Evolutionary conservation across 1,139 yeast genomes (phyloP).

Genomic region (Sugiyamaella xylanicola): DNA sequence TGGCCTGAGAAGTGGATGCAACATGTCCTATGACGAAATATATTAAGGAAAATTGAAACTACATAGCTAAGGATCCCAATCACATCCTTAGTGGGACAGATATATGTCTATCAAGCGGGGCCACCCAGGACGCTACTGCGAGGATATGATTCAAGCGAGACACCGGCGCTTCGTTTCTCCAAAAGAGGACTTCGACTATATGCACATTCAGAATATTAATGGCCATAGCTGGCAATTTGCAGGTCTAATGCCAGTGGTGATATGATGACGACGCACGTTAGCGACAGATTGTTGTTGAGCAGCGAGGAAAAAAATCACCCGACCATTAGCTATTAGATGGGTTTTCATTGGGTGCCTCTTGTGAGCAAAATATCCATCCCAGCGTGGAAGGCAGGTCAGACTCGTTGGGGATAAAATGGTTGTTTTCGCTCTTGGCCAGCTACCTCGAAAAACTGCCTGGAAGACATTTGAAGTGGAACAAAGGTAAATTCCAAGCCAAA

Average conservation of each 20-base stretch:
- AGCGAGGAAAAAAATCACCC: too few species aligned
- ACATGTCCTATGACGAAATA: background rate
- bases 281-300: background rate
- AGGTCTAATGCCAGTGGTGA: too few species aligned
- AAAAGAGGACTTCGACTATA: background rate
- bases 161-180: background rate
- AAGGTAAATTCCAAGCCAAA: too few species aligned
- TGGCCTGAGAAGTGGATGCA: background rate
- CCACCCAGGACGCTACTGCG: background rate
- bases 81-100: background rate
- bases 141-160: background rate
- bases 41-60: background rate
- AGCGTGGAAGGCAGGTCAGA: too few species aligned
- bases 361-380: too few species aligned
- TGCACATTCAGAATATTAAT: background rate
- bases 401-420: too few species aligned
- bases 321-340: too few species aligned
- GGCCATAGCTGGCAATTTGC: background rate
- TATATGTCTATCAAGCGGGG: background rate
- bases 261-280: too few species aligned
- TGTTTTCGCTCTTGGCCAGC: too few species aligned
- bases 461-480: too few species aligned
- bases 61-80: background rate
- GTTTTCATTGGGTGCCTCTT: too few species aligned
- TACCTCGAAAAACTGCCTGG: too few species aligned